Base-by-base conservation (phyloP, 768 basidiomycete species). In the Leccinum subgranulosum region DNA sequence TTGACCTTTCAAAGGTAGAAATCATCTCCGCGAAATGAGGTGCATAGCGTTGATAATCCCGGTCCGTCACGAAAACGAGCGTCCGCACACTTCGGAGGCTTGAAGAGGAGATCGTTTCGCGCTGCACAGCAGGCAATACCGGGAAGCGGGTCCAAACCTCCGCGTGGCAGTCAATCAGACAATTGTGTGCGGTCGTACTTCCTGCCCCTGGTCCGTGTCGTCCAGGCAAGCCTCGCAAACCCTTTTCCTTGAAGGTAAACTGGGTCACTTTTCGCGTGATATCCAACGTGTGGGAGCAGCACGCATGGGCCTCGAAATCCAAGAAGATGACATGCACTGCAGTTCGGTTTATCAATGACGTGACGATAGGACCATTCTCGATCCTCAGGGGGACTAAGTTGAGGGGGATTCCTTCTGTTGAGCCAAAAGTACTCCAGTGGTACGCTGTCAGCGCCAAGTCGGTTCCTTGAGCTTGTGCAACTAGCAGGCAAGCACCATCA, bases 101-200 rank as follows among this genome's bases (percentile, higher is more conserved):
- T 4, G 74, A 73, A 0, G 74, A 70, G 0, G 73, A 68, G 41
- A 79, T 72, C 0, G 79, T 80, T 29, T 77, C 73, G 8, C 80
- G 75, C 34, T 75, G 74, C 17, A 85, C 74, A 0, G 84, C 82
- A 2, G 84, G 73, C 2, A 81, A 60, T 3, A 85, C 84, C 0
- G 84, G 84, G 63, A 84, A 85, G 10, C 84, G 78, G 5, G 76
- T 82, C 84, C 84, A 85, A 21, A 84, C 79, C 14, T 84, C 82
- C 0, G 76, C 66, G 52, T 82, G 77, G 54, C 82, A 84, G 59
- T 83, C 81, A 17, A 85, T 69, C 11, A 86, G 69, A 46, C 71
- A 77, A 53, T 84, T 86, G 58, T 84, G 77, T 7, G 66, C 61
- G 2, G 75, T 75, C 6, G 52, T 25, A 17, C 48, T 54, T 17